Conservation (phyloP, 1,284 basidiomycete genomes). For the Puccinia novopanici region DNA sequence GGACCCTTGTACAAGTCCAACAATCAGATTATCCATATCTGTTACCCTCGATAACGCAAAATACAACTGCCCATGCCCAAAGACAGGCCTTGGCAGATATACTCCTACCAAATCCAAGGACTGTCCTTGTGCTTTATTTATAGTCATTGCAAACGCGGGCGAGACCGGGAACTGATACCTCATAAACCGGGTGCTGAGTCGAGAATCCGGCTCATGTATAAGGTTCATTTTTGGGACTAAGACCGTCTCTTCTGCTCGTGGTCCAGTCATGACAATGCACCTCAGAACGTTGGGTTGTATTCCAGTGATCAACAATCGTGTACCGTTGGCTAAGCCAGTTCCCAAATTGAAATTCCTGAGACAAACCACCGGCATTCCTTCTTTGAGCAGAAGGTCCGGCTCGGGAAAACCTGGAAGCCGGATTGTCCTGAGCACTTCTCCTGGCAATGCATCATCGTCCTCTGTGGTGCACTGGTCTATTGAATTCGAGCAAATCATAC, state of each 20-base stretch:
- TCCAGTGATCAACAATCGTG: not conserved
- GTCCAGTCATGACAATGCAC: not conserved
- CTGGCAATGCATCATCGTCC: not conserved
- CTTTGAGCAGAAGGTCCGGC: not conserved
- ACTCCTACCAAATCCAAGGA: slow-evolving; percentile 58
- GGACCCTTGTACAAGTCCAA: not conserved
- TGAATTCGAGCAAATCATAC: not conserved
- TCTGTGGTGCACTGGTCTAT: not conserved
- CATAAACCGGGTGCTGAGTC: slow-evolving; percentile 52
- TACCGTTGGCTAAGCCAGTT: slow-evolving; percentile 1
- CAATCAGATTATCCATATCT: not conserved
- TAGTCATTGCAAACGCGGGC: slow-evolving; percentile 62
- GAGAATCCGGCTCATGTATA: too few species aligned
- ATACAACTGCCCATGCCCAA: slow-evolving; percentile 33
- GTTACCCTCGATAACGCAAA: slow-evolving; percentile 15
- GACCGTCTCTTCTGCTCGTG: not conserved
- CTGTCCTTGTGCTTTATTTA: slow-evolving; percentile 64
- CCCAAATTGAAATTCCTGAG: slow-evolving; percentile 2
- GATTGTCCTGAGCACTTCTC: not conserved
- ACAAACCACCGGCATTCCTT: not conserved
- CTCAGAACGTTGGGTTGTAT: not conserved
- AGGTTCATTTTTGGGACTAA: slow-evolving; percentile 13
- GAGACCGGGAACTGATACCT: slow-evolving; percentile 61
- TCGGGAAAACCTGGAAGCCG: not conserved
- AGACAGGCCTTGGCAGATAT: slow-evolving; percentile 56